Base-by-base conservation (phyloP, 345 rosid species). In the Limnanthes douglasii region DNA sequence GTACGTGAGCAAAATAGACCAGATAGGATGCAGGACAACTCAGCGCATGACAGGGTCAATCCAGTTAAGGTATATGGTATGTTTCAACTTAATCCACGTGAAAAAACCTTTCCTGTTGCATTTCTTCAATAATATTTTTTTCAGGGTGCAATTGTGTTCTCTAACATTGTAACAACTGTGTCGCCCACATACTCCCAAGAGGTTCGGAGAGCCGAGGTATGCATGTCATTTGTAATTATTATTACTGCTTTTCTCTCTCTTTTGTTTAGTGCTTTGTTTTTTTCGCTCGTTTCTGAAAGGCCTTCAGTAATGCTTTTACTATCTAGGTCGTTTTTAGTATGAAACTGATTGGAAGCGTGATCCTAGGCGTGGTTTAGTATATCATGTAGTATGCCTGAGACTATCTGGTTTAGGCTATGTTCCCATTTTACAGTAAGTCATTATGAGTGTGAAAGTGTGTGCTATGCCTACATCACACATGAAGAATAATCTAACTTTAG, bases 111-210 rank as follows among this genome's bases (percentile, higher is more conserved):
- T 42, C 16, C 19, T 47, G 8, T 7, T 50, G 21, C 6, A 47
- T 18, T 43, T 20, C 31, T 37, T 14, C 24, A 32, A n/a, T 28
- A 28, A 30, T 45, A 19, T 17, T 11, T 62, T 48, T 18, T 68
- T 8, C 64, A 90, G 98, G 98, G 95, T 50, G 98, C 86, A 24
- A 50, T 90, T 44, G 84, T 90, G 39, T 90, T 79, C 77, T 90
- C 98, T 22, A 90, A 90, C 59, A 72, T 77, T 16, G 98, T 90
- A 52, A 90, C 98, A 45, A 90, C 98, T 15, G 98, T 90, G 19
- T 90, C 98, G 9, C 95, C 95, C 57, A 79, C 95, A 22, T 83
- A 90, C 60, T 86, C 94, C 5, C 86, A 74, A 69, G 98, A 90
- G 64, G 95, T 83, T 56, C 70, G 72, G 48, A 83, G 86, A 30